Percentiles rank a stretch among this genome's conserved stretches.
Evolutionary conservation across 2,329 filamentous ascomycete species (phyloP).

Genomic region (Claviceps purpurea): DNA sequence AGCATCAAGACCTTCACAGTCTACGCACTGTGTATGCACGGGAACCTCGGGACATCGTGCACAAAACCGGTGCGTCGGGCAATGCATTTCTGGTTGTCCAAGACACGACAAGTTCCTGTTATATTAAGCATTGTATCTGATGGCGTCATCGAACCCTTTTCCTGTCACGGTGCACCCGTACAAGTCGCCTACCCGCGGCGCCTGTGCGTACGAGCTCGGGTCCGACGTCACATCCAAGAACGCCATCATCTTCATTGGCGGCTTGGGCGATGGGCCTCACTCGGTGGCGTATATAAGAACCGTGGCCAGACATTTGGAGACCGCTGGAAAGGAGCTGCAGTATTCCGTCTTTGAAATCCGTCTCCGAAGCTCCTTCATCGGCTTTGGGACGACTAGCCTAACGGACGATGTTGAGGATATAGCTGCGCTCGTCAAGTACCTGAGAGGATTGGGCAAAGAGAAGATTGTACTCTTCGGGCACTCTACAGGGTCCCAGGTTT

Average conservation of each 20-base stretch:
- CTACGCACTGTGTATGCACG: background rate
- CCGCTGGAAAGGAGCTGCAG: constrained; percentile 19
- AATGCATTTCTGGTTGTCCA: too few species aligned
- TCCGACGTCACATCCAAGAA: constrained; percentile 28
- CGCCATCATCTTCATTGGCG: constrained; percentile 56
- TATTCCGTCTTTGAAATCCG: constrained; percentile 46
- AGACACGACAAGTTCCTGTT: background rate
- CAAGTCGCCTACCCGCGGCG: constrained; percentile 24
- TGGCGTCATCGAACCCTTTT: constrained; percentile 22
- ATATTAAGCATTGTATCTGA: background rate
- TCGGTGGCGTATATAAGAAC: constrained; percentile 43
- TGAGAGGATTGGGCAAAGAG: constrained; percentile 34
- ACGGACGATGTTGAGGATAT: constrained; percentile 41
- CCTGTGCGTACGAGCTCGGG: constrained; percentile 35
- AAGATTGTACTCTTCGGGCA: constrained; percentile 45
- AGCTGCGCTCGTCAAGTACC: constrained; percentile 36
- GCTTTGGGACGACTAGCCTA: constrained; percentile 37
- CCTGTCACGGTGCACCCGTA: constrained; percentile 33
- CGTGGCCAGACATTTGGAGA: constrained; percentile 30
- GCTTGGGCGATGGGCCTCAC: constrained; percentile 56
- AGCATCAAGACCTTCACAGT: background rate
- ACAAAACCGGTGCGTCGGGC: background rate
- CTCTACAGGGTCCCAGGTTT: constrained; percentile 44
- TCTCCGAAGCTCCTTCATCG: constrained; percentile 39
- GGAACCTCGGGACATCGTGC: background rate